phyloP scores from a whole-genome alignment of 768 basidiomycete species.

The Aureoboletus auriporus region DNA sequence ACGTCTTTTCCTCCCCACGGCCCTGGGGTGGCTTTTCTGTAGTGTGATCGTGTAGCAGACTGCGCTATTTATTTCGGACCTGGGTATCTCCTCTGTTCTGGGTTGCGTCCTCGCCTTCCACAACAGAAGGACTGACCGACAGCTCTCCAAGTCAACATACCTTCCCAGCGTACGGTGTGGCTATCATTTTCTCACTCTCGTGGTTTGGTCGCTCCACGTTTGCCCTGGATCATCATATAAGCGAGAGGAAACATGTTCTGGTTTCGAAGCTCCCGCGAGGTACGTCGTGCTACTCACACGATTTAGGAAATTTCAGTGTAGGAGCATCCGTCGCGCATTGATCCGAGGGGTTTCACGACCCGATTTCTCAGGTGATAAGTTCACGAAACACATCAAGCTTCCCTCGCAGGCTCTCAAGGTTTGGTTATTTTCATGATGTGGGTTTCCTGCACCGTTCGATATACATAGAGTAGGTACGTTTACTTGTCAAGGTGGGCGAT shows the following conservation, averaged over 20 bases:
- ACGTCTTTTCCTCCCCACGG: slow-evolving; percentile 12
- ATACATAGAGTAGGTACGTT: neutral
- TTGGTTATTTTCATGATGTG: neutral
- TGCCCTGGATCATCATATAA: slow-evolving; percentile 3
- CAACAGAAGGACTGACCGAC: neutral
- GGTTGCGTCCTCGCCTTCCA: slow-evolving; percentile 3
- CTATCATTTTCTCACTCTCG: neutral
- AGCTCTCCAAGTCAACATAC: slow-evolving; percentile 2
- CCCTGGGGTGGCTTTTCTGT: neutral
- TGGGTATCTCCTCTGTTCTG: slow-evolving; percentile 5
- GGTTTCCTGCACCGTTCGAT: neutral
- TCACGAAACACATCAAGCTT: slow-evolving; percentile 1
- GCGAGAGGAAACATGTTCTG: neutral
- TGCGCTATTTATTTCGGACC: slow-evolving; percentile 8
- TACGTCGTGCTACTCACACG: neutral
- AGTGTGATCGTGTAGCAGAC: neutral
- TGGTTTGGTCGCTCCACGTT: neutral
- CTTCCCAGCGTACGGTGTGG: neutral
- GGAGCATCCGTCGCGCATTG: slow-evolving; percentile 1
- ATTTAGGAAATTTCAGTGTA: slow-evolving; percentile 7
- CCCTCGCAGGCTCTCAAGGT: neutral
- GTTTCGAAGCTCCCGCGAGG: neutral
- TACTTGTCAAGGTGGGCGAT: neutral
- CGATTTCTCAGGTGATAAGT: slow-evolving; percentile 5
- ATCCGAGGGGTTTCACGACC: slow-evolving; percentile 19